Percentiles rank a stretch among this genome's conserved stretches.
These are phyloP conservation scores for Fraxinus velutina DNA, from an alignment of 305 asterid species.

Conservation along the genomic window DNA sequence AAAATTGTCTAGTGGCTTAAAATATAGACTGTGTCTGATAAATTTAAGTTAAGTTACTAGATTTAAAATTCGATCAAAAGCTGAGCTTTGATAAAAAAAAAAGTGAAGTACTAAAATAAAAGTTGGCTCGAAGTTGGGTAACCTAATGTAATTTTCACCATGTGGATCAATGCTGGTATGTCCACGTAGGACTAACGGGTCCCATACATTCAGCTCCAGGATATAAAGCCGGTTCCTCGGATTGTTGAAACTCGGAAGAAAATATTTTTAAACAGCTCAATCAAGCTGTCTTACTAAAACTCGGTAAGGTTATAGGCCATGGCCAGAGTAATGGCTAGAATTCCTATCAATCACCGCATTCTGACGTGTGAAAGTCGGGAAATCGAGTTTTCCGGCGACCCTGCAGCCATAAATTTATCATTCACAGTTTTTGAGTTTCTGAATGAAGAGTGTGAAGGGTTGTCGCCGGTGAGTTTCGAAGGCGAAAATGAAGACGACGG, in stretches of 20 bases:
- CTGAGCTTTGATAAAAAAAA: too few species aligned
- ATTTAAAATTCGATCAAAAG: too few species aligned
- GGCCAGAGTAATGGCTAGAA: constrained; percentile 37
- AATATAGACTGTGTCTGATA: too few species aligned
- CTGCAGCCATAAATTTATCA: constrained; percentile 45
- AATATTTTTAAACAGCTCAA: constrained; percentile 9
- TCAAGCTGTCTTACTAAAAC: background rate
- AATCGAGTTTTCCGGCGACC: constrained; percentile 45
- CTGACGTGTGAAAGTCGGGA: constrained; percentile 47
- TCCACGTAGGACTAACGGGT: constrained; percentile 36
- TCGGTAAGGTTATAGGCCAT: background rate
- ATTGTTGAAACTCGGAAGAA: constrained; percentile 8
- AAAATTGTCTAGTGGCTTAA: too few species aligned
- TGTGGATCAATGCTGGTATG: constrained; percentile 23
- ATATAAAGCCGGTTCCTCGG: constrained; percentile 24
- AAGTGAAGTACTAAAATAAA: too few species aligned
- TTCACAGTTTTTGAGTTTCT: constrained; percentile 71
- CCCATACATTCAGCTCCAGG: background rate
- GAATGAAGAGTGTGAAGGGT: constrained; percentile 48
- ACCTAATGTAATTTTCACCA: constrained; percentile 13
- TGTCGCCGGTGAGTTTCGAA: constrained; percentile 37
- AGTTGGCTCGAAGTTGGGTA: too few species aligned
- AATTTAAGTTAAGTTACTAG: too few species aligned
- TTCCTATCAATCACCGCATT: constrained; percentile 48
- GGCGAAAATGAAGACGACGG: constrained; percentile 37